Evolutionary conservation across 805 yeast genomes (phyloP).

Genomic region (Kluyveromyces lactis): DNA sequence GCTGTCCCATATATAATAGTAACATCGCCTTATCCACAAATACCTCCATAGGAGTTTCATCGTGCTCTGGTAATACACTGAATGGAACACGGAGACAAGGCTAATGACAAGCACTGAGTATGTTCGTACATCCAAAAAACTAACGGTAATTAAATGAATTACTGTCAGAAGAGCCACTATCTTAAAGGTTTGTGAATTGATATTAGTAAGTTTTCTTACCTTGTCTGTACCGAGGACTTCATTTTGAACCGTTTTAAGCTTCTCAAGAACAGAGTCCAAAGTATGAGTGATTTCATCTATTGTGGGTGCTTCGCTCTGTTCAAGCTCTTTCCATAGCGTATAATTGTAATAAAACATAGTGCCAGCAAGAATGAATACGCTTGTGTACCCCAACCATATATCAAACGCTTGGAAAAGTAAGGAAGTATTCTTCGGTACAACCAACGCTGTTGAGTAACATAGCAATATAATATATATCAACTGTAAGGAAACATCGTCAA

Average conservation of each 20-base stretch:
- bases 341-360: conserved; percentile 17
- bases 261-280: conserved; percentile 19
- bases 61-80: conserved; percentile 23
- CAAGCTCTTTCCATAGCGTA: conserved; percentile 14
- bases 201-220: neutral
- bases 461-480: conserved; percentile 19
- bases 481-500: conserved; percentile 20
- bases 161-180: neutral
- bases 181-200: neutral
- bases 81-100: conserved; percentile 14
- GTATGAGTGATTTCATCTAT: conserved; percentile 23
- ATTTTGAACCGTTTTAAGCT: conserved; percentile 15
- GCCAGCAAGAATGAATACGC: conserved; percentile 9
- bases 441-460: conserved; percentile 10
- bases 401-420: conserved; percentile 4
- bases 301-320: conserved; percentile 24
- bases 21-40: conserved; percentile 12
- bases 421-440: conserved; percentile 4
- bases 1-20: conserved; percentile 4
- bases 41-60: conserved; percentile 23
- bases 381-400: conserved; percentile 18
- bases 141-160: neutral
- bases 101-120: conserved; percentile 11
- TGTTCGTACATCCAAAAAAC: neutral
- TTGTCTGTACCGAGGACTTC: conserved; percentile 9